A percentile compares a stretch with the other conserved stretches of the same genome.
These are phyloP conservation scores for Mitragyna speciosa DNA, from an alignment of 257 asterid species.

Conservation along the genomic window DNA sequence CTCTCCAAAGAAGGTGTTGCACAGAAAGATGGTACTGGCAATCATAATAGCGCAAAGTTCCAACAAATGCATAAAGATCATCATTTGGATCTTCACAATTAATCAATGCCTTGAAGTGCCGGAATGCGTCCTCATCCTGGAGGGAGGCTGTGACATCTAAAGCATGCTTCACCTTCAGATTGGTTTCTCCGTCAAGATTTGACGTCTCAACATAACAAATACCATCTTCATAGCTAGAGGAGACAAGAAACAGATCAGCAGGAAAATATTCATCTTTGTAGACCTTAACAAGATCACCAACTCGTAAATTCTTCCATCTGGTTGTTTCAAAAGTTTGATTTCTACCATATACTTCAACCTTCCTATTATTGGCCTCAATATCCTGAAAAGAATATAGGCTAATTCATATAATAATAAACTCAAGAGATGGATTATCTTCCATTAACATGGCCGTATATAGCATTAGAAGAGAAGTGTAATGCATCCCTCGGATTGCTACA, in stretches of 20 bases:
- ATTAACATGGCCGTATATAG: not conserved
- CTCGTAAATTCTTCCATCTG: conserved; percentile 78
- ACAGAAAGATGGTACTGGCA: conserved; percentile 69
- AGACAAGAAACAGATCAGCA: conserved; percentile 78
- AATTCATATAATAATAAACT: not conserved
- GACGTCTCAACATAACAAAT: conserved; percentile 92
- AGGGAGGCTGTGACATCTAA: conserved; percentile 62
- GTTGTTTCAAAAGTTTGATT: conserved; percentile 48
- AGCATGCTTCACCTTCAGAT: conserved; percentile 92
- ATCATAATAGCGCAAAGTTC: conserved; percentile 55
- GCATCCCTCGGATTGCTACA: not conserved
- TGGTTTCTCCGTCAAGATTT: conserved; percentile 93
- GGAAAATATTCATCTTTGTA: conserved; percentile 86
- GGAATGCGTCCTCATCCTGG: conserved; percentile 49
- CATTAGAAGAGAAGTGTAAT: not conserved
- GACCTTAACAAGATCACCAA: conserved; percentile 85
- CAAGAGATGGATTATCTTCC: not conserved
- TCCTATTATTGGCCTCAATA: conserved; percentile 80
- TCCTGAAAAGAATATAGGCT: conserved; percentile 61
- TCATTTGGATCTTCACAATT: conserved; percentile 96
- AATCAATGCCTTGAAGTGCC: conserved; percentile 61
- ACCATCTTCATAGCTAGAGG: conserved; percentile 90
- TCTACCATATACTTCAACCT: conserved; percentile 51
- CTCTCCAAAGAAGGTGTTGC: conserved; percentile 83
- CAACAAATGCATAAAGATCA: conserved; percentile 83